Evolutionary conservation across 768 basidiomycete genomes (phyloP).

Genomic region (Amyloporia xantha): DNA sequence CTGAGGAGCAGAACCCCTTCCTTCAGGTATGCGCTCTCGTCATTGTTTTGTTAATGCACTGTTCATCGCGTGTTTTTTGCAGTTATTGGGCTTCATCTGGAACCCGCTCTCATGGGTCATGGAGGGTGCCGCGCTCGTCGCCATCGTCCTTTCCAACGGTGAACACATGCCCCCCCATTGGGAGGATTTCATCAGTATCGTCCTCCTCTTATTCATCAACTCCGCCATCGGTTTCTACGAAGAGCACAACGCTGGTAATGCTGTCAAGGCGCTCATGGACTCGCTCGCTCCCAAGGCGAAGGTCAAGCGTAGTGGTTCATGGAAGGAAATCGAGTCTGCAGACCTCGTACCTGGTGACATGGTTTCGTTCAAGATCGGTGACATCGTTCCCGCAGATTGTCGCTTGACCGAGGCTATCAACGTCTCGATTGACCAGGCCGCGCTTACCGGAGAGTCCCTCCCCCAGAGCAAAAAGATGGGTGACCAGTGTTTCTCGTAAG

Average conservation of each 20-base stretch:
- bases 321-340: constrained; percentile 91
- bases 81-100: constrained; percentile 99
- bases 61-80: not conserved
- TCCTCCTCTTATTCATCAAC: constrained; percentile 88
- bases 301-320: constrained; percentile 77
- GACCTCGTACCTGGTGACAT: too few relatives aligned
- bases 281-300: constrained; percentile 98
- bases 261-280: too few relatives aligned
- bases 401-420: constrained; percentile 93
- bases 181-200: constrained; percentile 92
- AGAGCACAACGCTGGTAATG: too few relatives aligned
- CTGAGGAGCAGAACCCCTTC: constrained; percentile 84
- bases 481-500: constrained; percentile 97
- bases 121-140: too few relatives aligned
- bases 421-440: too few relatives aligned
- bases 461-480: constrained; percentile 86
- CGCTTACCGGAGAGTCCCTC: too few relatives aligned
- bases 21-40: constrained; percentile 55
- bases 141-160: too few relatives aligned
- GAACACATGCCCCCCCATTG: too few relatives aligned
- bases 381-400: constrained; percentile 96
- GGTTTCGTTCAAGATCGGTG: constrained; percentile 99
- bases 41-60: too few relatives aligned
- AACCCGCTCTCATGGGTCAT: too few relatives aligned
- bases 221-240: too few relatives aligned